Evolutionary conservation across 2,329 filamentous ascomycete genomes (phyloP).

Genomic region (Beauveria sp.): DNA sequence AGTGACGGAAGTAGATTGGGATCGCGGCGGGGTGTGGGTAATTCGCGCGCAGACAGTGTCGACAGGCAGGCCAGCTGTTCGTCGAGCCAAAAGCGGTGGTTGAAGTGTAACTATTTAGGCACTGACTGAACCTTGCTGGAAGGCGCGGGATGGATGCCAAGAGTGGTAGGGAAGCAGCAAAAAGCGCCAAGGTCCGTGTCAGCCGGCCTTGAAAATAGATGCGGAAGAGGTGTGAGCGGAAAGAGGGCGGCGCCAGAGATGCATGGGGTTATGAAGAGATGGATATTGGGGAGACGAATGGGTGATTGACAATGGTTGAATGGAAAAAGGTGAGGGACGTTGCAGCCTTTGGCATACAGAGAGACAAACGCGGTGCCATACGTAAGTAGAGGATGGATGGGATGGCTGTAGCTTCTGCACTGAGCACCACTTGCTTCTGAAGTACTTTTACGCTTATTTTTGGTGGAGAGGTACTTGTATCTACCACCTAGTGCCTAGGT

Average conservation of each 20-base stretch:
- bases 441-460: neutral
- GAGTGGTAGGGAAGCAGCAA: neutral
- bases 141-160: neutral
- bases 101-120: no score
- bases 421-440: neutral
- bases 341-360: neutral
- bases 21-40: neutral
- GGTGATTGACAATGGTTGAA: neutral
- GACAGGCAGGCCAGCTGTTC: neutral
- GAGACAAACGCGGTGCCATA: neutral
- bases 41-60: neutral
- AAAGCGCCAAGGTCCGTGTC: neutral
- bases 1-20: neutral
- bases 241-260: neutral
- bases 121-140: no score
- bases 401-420: neutral
- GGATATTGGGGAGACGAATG: neutral
- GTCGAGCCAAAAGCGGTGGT: neutral
- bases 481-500: no score
- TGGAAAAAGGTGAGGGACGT: neutral
- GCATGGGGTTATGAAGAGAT: neutral
- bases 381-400: neutral
- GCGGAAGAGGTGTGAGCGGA: neutral
- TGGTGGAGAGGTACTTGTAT: neutral
- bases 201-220: neutral